These are phyloP conservation scores for Pseudopithomyces maydicus DNA, from an alignment of 2,329 filamentous ascomycete genomes.

Conservation along the genomic window DNA sequence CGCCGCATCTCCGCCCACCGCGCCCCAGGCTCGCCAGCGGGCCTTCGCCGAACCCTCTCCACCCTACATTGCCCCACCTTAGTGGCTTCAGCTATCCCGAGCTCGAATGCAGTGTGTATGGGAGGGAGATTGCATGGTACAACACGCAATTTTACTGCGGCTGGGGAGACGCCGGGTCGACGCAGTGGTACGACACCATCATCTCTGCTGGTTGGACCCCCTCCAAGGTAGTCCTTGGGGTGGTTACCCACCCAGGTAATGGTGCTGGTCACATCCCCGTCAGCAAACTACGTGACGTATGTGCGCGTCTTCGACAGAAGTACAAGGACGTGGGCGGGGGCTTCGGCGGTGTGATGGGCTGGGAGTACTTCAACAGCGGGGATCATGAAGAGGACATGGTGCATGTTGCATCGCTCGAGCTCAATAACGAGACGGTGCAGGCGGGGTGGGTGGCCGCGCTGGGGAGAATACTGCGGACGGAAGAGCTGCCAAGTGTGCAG, in stretches of 20 bases:
- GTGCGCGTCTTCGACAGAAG: constrained; percentile 61
- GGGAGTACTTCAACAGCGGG: constrained; percentile 88
- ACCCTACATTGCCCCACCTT: constrained; percentile 60
- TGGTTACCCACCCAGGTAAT: constrained; percentile 79
- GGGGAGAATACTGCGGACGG: constrained; percentile 51
- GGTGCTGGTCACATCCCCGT: constrained; percentile 67
- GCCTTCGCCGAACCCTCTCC: constrained; percentile 38
- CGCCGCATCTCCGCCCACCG: constrained; percentile 34
- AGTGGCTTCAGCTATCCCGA: constrained; percentile 82
- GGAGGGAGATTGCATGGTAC: constrained; percentile 74
- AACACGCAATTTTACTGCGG: constrained; percentile 94
- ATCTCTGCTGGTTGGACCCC: constrained; percentile 71
- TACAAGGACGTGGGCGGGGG: constrained; percentile 54
- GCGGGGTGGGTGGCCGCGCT: constrained; percentile 71
- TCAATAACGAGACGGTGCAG: constrained; percentile 33
- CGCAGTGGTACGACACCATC: constrained; percentile 58
- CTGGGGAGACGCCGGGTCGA: constrained; percentile 71
- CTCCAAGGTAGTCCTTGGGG: constrained; percentile 75
- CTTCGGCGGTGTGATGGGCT: constrained; percentile 91
- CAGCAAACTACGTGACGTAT: constrained; percentile 60
- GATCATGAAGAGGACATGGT: constrained; percentile 34
- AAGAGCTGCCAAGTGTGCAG: constrained; percentile 27
- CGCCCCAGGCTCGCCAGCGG: constrained; percentile 34
- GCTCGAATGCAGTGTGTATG: constrained; percentile 61
- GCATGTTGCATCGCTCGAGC: constrained; percentile 25